Conservation (phyloP, 805 yeast species). For the Candida dajiaensis region DNA sequence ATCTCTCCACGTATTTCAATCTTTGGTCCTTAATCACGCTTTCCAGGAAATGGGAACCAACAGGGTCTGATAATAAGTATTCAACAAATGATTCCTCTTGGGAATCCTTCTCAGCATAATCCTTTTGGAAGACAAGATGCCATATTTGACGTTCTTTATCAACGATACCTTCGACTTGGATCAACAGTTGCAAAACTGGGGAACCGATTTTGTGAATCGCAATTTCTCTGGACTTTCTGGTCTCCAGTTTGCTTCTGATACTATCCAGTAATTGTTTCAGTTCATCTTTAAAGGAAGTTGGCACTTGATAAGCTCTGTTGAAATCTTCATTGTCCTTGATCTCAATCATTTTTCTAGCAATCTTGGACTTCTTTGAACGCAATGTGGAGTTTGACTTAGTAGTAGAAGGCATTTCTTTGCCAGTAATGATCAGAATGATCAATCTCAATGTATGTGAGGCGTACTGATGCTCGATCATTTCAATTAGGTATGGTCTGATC, state of each 20-base stretch:
- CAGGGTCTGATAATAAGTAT: slow-evolving; percentile 74
- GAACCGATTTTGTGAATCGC: slow-evolving; percentile 80
- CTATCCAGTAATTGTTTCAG: slow-evolving; percentile 43
- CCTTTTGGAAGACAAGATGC: slow-evolving; percentile 53
- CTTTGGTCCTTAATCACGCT: slow-evolving; percentile 61
- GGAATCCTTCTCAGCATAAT: slow-evolving; percentile 43
- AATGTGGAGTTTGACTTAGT: slow-evolving; percentile 62
- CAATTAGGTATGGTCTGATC: slow-evolving; percentile 49
- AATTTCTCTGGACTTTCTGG: slow-evolving; percentile 56
- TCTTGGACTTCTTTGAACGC: slow-evolving; percentile 78
- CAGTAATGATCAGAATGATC: slow-evolving; percentile 64
- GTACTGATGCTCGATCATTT: slow-evolving; percentile 69
- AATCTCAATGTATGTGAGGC: slow-evolving; percentile 85
- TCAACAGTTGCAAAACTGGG: slow-evolving; percentile 74
- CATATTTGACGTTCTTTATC: slow-evolving; percentile 69
- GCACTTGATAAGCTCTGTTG: slow-evolving; percentile 60
- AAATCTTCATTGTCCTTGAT: slow-evolving; percentile 74
- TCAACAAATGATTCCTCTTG: slow-evolving; percentile 80
- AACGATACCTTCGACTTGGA: slow-evolving; percentile 76
- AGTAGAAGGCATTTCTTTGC: slow-evolving; percentile 71
- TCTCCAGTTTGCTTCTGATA: slow-evolving; percentile 30
- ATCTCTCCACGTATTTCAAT: slow-evolving; percentile 60
- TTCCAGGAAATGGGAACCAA: slow-evolving; percentile 92
- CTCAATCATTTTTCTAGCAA: slow-evolving; percentile 91
- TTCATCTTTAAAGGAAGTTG: slow-evolving; percentile 59